Evolutionary conservation across 345 rosid genomes (phyloP), one percentile per base, ranked within the genome.

Genomic region (Trapa bicornis): DNA sequence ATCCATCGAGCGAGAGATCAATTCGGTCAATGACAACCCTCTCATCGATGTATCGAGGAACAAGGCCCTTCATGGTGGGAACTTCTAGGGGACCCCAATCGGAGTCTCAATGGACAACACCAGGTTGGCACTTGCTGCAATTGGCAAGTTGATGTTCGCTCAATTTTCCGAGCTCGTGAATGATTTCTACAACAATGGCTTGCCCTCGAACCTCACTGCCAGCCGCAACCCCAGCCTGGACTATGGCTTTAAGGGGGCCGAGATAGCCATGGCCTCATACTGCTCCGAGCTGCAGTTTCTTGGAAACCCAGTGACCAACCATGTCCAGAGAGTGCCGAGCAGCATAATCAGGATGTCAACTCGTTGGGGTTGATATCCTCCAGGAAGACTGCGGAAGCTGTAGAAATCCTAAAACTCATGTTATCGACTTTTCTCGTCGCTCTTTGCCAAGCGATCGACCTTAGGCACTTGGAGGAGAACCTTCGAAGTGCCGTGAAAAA

Each of bases 221-320:
- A 84, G 91, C 12, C 79, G 87, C 68, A 84, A 87, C 67, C 94
- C 91, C 10, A 87, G 94, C 73, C 72, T 87, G 72, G 91, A 87
- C 75, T 87, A 87, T 57, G 91, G 91, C 12, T 85, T 87, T 70
- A 85, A 87, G 74, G 94, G 91, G 3, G 91, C 91, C 38, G 91
- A 87, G 65, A 84, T 87, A 17, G 91, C 94, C 6, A 88, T 85
- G 89, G 91, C 91, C 52, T 79, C 84, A 0, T 83, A 83, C 66
- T 83, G 85, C 43, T 83, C 85, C 0, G 87, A 81, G 80, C 80
- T 83, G 32, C 87, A 83, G 32, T 79, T 67, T 61, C 74, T 83
- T 2, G 87, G 79, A 2, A 83, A 83, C 73, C 87, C 85, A 0
- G 85, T 83, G 57, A 83, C 87, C 3, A 83, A 58, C 74, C 87